Evolutionary conservation across 1,139 yeast species (phyloP), one percentile per base, ranked within the genome.

Genomic region (Saccharomyces hybrid): DNA sequence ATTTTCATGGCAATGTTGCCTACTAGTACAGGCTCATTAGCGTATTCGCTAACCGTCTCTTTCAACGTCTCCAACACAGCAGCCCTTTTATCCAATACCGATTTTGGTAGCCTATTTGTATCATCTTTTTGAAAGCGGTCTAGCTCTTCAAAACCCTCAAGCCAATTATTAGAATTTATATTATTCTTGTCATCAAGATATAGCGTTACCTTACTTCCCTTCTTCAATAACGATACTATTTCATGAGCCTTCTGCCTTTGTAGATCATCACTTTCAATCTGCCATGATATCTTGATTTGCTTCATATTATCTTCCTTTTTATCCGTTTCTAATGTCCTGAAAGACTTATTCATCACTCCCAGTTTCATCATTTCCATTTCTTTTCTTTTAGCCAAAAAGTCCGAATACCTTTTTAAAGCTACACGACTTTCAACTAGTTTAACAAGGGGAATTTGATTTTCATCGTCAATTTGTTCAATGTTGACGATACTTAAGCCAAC

Each of bases 171-270:
- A 4, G 65, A 60, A 5, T 55, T 59, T 29, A 63, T 50, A 29
- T 55, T 59, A 5, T 60, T 61, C 53, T 62, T 71, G 4, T 70
- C 64, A 50, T 73, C 78, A 19, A 78, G 60, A 14, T 72, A 70
- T 16, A 77, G 63, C 8, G 68, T 65, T 3, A 77, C 69, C 42
- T 70, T 72, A 47, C 64, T 63, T 4, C 78, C 78, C 52, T 72
- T 75, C 44, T 70, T 67, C 55, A 77, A 57, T 38, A 73, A 73
- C 2, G 64, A 59, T 24, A 64, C 59, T n/a, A 78, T 74, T 56
- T 77, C 81, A 56, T 73, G 71, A 2, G 68, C 65, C 59, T 77
- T 78, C 55, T 77, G 81, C 24, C 72, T 72, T n/a, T 59, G 61
- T 29, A 77, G 62, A 62, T 77, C 81, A 48, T 71, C 71, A 27